A percentile compares a stretch with the other conserved stretches of the same genome.
Evolutionary conservation across 352 stramenopile genomes (phyloP).

Genomic region (Phytophthora idaei): DNA sequence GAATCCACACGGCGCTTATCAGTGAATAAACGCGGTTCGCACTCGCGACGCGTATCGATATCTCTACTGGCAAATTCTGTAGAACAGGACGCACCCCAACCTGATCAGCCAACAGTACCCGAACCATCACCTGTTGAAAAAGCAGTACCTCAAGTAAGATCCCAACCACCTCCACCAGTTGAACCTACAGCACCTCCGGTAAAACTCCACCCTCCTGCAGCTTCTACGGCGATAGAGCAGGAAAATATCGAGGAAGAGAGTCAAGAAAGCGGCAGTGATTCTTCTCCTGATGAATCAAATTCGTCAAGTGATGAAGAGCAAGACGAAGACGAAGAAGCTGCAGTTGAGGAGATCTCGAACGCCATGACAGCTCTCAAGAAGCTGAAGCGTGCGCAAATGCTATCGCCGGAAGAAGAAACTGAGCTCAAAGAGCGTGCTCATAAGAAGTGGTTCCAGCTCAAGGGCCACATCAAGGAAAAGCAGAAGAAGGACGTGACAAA

Average conservation of each 20-base stretch:
- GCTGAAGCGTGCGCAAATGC: constrained; percentile 63
- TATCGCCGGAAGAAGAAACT: constrained; percentile 61
- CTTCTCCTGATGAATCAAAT: constrained; percentile 8
- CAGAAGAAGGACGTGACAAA: constrained; percentile 79
- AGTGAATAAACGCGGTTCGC: constrained; percentile 14
- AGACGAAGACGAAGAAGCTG: constrained; percentile 26
- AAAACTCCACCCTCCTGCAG: background rate
- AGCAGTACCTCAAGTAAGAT: background rate
- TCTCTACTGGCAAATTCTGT: background rate
- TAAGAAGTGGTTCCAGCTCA: constrained; percentile 75
- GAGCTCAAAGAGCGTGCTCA: constrained; percentile 68
- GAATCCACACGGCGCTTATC: constrained; percentile 8
- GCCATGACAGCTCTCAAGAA: constrained; percentile 73
- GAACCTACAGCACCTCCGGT: too few relatives aligned
- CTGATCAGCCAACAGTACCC: background rate
- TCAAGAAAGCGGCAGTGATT: constrained; percentile 19
- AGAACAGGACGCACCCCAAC: constrained; percentile 2
- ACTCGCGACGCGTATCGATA: constrained; percentile 18
- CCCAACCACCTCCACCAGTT: background rate
- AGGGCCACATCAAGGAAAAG: constrained; percentile 77
- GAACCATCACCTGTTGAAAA: background rate
- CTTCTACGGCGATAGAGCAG: background rate
- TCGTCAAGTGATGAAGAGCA: constrained; percentile 17
- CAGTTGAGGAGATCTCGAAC: constrained; percentile 49
- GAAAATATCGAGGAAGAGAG: constrained; percentile 10